Percentiles rank a stretch among this genome's conserved stretches.
Evolutionary conservation across 768 basidiomycete species (phyloP).

Genomic region (Trametes cubensis): DNA sequence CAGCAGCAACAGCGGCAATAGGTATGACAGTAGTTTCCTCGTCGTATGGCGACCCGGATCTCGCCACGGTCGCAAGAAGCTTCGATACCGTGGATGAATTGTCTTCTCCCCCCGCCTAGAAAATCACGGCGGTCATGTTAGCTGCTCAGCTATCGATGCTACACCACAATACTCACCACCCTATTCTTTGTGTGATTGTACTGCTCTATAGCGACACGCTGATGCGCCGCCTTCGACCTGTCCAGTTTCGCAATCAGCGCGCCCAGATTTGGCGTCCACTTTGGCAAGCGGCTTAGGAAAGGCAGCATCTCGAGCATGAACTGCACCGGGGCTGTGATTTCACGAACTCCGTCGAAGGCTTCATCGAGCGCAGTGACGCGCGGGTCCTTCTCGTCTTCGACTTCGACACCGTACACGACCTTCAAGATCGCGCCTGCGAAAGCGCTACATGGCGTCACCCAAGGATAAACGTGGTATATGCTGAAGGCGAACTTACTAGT

Average conservation of each 20-base stretch:
- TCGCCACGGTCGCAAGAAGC: background rate
- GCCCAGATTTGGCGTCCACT: conserved; percentile 2
- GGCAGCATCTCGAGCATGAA: conserved; percentile 7
- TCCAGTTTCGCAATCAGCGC: background rate
- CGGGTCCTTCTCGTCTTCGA: conserved; percentile 9
- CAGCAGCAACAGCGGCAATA: conserved; percentile 3
- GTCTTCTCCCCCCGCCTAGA: background rate
- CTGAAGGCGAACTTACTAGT: conserved; percentile 1
- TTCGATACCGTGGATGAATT: background rate
- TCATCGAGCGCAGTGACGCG: conserved; percentile 23
- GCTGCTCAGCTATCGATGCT: background rate
- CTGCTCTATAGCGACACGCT: background rate
- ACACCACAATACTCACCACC: background rate
- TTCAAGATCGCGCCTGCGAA: conserved; percentile 5
- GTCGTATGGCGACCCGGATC: background rate
- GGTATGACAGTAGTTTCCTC: conserved; percentile 1
- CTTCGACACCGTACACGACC: background rate
- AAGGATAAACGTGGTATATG: too few species aligned
- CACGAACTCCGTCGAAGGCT: conserved; percentile 1
- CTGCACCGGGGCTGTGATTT: conserved; percentile 3
- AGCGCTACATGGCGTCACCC: too few species aligned
- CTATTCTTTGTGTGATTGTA: background rate
- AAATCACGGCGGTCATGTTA: background rate
- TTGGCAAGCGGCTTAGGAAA: background rate
- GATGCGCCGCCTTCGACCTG: background rate